Conservation (phyloP, 1,284 basidiomycete genomes). For the Cryptococcus floricola region DNA sequence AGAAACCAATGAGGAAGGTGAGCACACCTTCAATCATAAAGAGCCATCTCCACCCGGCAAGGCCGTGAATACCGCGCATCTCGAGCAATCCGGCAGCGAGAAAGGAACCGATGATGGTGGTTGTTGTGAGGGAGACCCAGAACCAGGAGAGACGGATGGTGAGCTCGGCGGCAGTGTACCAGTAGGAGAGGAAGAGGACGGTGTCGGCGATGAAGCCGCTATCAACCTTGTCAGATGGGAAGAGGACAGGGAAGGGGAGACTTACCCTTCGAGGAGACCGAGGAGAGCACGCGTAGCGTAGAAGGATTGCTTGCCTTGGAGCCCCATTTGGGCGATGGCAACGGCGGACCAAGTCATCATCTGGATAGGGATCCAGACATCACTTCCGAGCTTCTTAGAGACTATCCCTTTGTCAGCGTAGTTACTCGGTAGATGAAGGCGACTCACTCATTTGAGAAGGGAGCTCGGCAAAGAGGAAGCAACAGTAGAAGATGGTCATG, state of each 20-base stretch:
- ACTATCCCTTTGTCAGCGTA: conserved; percentile 12
- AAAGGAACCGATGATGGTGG: conserved; percentile 34
- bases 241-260: not conserved
- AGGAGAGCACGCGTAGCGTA: conserved; percentile 42
- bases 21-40: conserved; percentile 17
- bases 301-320: conserved; percentile 33
- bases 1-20: conserved; percentile 38
- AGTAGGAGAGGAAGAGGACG: conserved; percentile 17
- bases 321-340: conserved; percentile 30
- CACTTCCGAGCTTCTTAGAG: conserved; percentile 48
- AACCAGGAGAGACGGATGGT: conserved; percentile 47
- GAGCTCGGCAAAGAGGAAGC: conserved; percentile 35
- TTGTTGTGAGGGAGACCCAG: conserved; percentile 34
- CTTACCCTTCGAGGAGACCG: conserved; percentile 39
- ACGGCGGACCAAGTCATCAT: conserved; percentile 45
- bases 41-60: conserved; percentile 43
- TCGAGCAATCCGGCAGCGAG: conserved; percentile 43
- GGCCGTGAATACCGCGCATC: conserved; percentile 34
- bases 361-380: conserved; percentile 47
- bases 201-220: conserved; percentile 49
- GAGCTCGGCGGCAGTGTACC: conserved; percentile 32
- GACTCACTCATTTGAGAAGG: conserved; percentile 37
- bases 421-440: not conserved
- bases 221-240: not conserved
- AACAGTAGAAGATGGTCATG: conserved; percentile 24